Evolutionary conservation across 225 moss, liverwort and hornwort genomes (phyloP).

Genomic region (Asterella californica): DNA sequence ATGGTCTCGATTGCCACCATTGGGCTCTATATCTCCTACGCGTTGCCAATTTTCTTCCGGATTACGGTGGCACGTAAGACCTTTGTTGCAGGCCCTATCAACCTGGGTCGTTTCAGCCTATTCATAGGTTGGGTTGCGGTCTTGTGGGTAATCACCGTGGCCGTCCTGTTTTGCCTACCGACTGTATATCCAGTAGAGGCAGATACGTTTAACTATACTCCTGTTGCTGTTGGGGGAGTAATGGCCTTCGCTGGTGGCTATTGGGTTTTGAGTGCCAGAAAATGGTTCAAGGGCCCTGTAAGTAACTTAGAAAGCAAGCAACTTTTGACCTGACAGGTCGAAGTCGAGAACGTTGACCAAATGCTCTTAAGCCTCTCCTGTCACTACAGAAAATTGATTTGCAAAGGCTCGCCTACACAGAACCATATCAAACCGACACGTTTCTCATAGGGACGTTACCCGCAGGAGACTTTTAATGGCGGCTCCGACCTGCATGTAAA

Average conservation of each 20-base stretch:
- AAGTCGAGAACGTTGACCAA: neutral
- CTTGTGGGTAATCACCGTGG: slow-evolving; percentile 56
- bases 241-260: slow-evolving; percentile 40
- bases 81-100: slow-evolving; percentile 59
- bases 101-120: slow-evolving; percentile 48
- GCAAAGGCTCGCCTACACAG: no score
- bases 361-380: no score
- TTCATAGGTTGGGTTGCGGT: slow-evolving; percentile 72
- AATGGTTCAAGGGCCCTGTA: slow-evolving; percentile 76
- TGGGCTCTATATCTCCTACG: slow-evolving; percentile 78
- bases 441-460: no score
- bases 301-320: neutral
- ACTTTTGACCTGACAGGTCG: neutral
- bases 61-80: slow-evolving; percentile 51
- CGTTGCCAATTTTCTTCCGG: slow-evolving; percentile 67
- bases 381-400: no score
- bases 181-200: slow-evolving; percentile 58
- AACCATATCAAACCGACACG: no score
- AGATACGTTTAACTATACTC: slow-evolving; percentile 67
- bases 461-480: no score
- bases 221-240: slow-evolving; percentile 71
- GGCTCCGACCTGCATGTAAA: no score
- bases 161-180: slow-evolving; percentile 79
- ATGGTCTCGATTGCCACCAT: slow-evolving; percentile 84
- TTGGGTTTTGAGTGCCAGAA: slow-evolving; percentile 69